phyloP scores from a whole-genome alignment of 192 early-diverging fungal genomes.

The Mortierella hygrophila region DNA sequence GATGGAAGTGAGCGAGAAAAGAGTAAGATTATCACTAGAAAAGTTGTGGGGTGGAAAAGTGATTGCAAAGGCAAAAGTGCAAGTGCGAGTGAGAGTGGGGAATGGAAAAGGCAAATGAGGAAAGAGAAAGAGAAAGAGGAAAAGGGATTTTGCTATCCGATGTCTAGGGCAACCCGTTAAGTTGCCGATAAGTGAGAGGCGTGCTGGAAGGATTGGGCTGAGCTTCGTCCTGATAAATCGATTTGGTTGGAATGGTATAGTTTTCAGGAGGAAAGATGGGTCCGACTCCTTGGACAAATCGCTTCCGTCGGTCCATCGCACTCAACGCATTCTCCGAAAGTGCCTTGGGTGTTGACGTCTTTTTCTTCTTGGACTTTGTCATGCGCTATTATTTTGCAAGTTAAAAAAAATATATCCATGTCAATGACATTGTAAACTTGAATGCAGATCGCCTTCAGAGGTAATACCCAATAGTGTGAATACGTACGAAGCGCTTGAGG shows the following conservation, averaged over 20 bases:
- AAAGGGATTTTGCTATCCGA: not conserved
- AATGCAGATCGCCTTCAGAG: too few relatives aligned
- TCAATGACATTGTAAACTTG: not conserved
- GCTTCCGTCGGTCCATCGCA: slow-evolving; percentile 75
- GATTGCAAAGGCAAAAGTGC: not conserved
- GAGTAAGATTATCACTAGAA: slow-evolving; percentile 4
- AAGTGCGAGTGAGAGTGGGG: not conserved
- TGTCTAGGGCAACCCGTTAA: slow-evolving; percentile 38
- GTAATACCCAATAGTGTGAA: not conserved
- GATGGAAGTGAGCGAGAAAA: too few relatives aligned
- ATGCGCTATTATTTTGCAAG: slow-evolving; percentile 53
- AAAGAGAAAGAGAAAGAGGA: not conserved
- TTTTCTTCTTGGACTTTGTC: slow-evolving; percentile 81
- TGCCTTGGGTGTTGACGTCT: slow-evolving; percentile 61
- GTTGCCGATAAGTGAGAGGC: slow-evolving; percentile 37
- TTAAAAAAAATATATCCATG: too few relatives aligned
- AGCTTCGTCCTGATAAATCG: slow-evolving; percentile 57
- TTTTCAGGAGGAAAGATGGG: slow-evolving; percentile 60
- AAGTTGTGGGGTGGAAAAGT: not conserved
- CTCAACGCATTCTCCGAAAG: slow-evolving; percentile 78
- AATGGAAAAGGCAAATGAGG: not conserved
- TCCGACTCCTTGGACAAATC: slow-evolving; percentile 77
- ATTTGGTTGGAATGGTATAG: slow-evolving; percentile 55
- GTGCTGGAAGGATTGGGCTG: slow-evolving; percentile 30
- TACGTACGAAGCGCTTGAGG: slow-evolving; percentile 84